These are phyloP conservation scores for Phaseolus lunatus DNA, from an alignment of 306 rosid genomes.

Conservation along the genomic window DNA sequence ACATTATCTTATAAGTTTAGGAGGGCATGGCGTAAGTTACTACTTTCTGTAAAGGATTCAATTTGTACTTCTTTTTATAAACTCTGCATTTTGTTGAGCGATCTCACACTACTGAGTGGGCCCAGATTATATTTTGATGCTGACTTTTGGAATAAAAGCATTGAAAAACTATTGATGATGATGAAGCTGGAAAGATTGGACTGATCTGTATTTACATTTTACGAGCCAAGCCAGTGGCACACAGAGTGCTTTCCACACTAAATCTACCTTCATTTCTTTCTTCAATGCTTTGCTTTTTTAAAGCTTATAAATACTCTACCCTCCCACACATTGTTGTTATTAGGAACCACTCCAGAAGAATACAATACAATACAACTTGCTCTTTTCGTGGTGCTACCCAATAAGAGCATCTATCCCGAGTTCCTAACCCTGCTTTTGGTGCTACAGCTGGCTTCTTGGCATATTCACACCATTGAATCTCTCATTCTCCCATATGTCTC, in stretches of 20 bases:
- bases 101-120: slow-evolving; percentile 47
- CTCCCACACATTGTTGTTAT: slow-evolving; percentile 38
- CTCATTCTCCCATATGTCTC: slow-evolving; percentile 38
- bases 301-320: slow-evolving; percentile 51
- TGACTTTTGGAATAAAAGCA: slow-evolving; percentile 43
- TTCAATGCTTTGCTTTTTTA: not conserved
- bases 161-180: slow-evolving; percentile 27
- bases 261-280: slow-evolving; percentile 45
- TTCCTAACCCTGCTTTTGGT: slow-evolving; percentile 26
- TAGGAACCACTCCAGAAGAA: slow-evolving; percentile 48
- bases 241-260: slow-evolving; percentile 55
- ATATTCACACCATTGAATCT: slow-evolving; percentile 48
- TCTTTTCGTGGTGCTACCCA: slow-evolving; percentile 16
- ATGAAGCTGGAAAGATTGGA: slow-evolving; percentile 49
- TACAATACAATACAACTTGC: slow-evolving; percentile 33
- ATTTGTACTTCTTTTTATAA: slow-evolving; percentile 2
- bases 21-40: slow-evolving; percentile 20
- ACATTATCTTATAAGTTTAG: slow-evolving; percentile 33
- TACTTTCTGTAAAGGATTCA: slow-evolving; percentile 23
- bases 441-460: slow-evolving; percentile 49
- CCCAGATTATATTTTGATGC: slow-evolving; percentile 37
- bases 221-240: slow-evolving; percentile 46
- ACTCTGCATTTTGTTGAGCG: not conserved
- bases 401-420: slow-evolving; percentile 21
- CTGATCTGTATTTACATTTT: slow-evolving; percentile 38